Conservation (phyloP, 352 stramenopile species). For the Globisporangium carolinianum region DNA sequence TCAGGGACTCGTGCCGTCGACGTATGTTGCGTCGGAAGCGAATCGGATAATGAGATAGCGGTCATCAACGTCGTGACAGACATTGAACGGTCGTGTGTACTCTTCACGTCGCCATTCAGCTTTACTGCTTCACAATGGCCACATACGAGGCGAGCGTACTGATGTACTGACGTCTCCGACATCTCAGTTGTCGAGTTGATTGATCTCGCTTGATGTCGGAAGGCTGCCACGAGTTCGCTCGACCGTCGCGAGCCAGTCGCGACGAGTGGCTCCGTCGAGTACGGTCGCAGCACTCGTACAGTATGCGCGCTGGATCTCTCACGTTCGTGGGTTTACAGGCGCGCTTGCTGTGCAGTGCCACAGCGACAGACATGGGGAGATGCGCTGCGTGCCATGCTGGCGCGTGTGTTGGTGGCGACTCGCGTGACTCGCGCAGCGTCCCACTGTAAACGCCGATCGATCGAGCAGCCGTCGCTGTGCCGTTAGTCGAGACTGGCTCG, state of each 20-base stretch:
- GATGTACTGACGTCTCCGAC: neutral
- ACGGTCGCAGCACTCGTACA: no score
- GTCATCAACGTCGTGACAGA: no score
- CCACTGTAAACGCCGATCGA: neutral
- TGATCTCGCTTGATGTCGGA: neutral
- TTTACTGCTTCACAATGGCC: neutral
- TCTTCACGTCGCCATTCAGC: no score
- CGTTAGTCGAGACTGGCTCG: neutral
- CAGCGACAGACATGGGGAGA: no score
- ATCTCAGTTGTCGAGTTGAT: neutral
- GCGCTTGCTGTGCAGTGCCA: no score
- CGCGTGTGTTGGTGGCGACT: no score
- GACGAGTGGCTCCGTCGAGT: neutral
- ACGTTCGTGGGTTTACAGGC: neutral
- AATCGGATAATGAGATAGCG: no score
- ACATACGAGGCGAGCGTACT: neutral
- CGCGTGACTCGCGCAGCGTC: no score
- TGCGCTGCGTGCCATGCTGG: neutral
- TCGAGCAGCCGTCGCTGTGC: neutral
- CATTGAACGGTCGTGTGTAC: no score
- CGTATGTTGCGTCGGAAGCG: no score
- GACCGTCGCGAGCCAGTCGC: no score
- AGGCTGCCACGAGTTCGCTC: neutral
- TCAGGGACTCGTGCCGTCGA: no score
- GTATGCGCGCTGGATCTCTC: neutral